phyloP scores from a whole-genome alignment of 352 stramenopile genomes.

The Halophytophthora polymorphica region DNA sequence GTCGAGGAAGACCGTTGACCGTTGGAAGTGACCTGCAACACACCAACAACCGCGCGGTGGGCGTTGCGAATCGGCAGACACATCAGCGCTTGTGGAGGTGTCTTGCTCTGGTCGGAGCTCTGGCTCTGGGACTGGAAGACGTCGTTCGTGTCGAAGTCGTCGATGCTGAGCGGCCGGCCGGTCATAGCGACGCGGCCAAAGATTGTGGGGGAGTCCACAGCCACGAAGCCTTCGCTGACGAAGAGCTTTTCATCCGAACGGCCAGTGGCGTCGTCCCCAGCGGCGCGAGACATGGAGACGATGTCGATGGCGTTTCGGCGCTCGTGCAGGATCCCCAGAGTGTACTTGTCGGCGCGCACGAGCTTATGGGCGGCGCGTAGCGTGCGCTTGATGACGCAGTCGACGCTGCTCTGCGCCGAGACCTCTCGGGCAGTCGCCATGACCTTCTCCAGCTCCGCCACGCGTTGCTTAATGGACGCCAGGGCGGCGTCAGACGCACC shows the following conservation, averaged over 20 bases:
- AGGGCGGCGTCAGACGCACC: slow-evolving; percentile 1
- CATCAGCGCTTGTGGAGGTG: slow-evolving; percentile 38
- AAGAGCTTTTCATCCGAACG: slow-evolving; percentile 23
- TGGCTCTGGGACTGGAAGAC: slow-evolving; percentile 49
- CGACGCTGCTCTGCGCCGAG: slow-evolving; percentile 53
- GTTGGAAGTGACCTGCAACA: slow-evolving; percentile 44
- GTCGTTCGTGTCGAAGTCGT: slow-evolving; percentile 55
- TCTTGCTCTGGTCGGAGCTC: slow-evolving; percentile 21
- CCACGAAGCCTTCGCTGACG: slow-evolving; percentile 51
- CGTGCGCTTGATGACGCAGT: slow-evolving; percentile 52
- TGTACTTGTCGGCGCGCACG: slow-evolving; percentile 62
- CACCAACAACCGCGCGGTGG: slow-evolving; percentile 53
- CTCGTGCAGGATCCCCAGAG: slow-evolving; percentile 57
- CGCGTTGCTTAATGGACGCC: slow-evolving; percentile 38
- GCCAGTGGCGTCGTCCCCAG: neutral
- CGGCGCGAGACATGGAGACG: slow-evolving; percentile 28
- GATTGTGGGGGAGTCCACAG: slow-evolving; percentile 54
- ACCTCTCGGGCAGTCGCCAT: slow-evolving; percentile 57
- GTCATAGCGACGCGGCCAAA: slow-evolving; percentile 71
- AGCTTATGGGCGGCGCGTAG: slow-evolving; percentile 49
- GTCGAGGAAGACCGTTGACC: slow-evolving; percentile 4
- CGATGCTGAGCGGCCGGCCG: slow-evolving; percentile 45
- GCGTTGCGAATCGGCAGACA: slow-evolving; percentile 69
- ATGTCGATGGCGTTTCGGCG: slow-evolving; percentile 55
- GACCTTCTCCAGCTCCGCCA: slow-evolving; percentile 56